These are phyloP conservation scores for Centaurea solstitialis DNA, from an alignment of 129 eudicot species.

Conservation along the genomic window DNA sequence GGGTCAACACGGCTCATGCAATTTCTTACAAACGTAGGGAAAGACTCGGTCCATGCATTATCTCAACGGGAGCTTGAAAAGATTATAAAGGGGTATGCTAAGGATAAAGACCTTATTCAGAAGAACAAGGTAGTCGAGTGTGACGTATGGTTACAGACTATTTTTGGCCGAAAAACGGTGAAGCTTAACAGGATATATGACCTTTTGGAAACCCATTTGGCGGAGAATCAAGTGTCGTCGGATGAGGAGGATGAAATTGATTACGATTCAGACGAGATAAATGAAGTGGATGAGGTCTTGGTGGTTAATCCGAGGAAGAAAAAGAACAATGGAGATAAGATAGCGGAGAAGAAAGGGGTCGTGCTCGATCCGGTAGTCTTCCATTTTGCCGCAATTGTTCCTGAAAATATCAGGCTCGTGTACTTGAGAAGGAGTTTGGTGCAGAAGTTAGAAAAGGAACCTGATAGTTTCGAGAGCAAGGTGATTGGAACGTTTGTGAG, in stretches of 20 bases:
- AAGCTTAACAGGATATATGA: conserved; percentile 43
- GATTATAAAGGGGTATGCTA: conserved; percentile 50
- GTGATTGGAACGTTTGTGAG: conserved; percentile 75
- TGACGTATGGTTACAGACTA: conserved; percentile 52
- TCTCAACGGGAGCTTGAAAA: conserved; percentile 58
- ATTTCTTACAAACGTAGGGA: conserved; percentile 59
- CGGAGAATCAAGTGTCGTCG: conserved; percentile 57
- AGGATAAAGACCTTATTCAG: conserved; percentile 53
- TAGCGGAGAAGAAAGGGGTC: conserved; percentile 25
- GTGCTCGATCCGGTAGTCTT: conserved; percentile 22
- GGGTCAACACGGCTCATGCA: conserved; percentile 59
- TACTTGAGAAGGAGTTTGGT: conserved; percentile 75
- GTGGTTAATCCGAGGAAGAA: conserved; percentile 37
- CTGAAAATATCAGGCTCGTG: conserved; percentile 66
- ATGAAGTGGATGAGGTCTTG: conserved; percentile 6
- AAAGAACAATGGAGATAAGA: conserved; percentile 27
- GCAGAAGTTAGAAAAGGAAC: conserved; percentile 47
- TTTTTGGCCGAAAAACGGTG: conserved; percentile 59
- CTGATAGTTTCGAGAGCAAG: conserved; percentile 64
- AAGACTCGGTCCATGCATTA: conserved; percentile 38
- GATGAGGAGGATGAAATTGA: conserved; percentile 47
- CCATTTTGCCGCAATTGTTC: conserved; percentile 58
- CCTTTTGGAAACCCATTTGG: conserved; percentile 66
- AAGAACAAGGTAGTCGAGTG: conserved; percentile 63
- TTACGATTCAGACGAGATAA: conserved; percentile 41